A percentile compares a stretch with the other conserved stretches of the same genome.
Conservation (phyloP, 805 yeast species). For the Torulaspora maleeae region DNA sequence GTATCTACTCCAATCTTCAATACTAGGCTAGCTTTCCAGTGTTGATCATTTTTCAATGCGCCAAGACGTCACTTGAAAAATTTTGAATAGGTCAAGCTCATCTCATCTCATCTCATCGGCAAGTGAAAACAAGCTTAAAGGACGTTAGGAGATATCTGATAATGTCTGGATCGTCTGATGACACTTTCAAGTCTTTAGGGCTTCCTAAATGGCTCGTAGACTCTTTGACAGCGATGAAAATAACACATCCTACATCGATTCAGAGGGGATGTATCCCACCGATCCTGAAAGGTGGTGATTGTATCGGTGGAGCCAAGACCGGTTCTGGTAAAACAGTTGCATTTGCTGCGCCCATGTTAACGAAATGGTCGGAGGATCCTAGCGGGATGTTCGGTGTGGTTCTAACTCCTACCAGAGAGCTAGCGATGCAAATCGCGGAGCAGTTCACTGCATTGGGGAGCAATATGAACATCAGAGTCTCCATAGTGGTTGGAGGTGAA, state of each 20-base stretch:
- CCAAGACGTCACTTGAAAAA: constrained; percentile 4
- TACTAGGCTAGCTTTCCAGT: neutral
- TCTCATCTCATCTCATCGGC: constrained; percentile 15
- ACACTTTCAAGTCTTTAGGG: constrained; percentile 57
- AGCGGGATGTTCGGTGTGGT: constrained; percentile 85
- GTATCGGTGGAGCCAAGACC: constrained; percentile 97
- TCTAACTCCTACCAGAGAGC: constrained; percentile 87
- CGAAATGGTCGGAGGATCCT: constrained; percentile 94
- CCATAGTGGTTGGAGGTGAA: constrained; percentile 90
- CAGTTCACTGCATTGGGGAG: constrained; percentile 93
- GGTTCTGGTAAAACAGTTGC: constrained; percentile 98
- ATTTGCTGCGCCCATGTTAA: constrained; percentile 94
- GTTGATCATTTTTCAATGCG: constrained; percentile 1
- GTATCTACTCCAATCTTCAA: too few relatives aligned
- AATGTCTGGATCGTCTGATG: constrained; percentile 13
- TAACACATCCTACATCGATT: constrained; percentile 77
- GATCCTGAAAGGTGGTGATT: constrained; percentile 71
- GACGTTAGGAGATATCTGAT: neutral
- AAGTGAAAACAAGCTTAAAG: neutral
- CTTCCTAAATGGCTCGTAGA: constrained; percentile 84
- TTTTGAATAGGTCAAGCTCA: constrained; percentile 9
- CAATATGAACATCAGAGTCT: constrained; percentile 74
- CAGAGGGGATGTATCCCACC: constrained; percentile 87
- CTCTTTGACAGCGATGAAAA: constrained; percentile 74
- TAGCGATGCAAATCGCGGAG: constrained; percentile 95